Percentiles rank a stretch among this genome's conserved stretches.
Evolutionary conservation across 1,284 basidiomycete genomes (phyloP).

Genomic region (Takashimella koratensis): DNA sequence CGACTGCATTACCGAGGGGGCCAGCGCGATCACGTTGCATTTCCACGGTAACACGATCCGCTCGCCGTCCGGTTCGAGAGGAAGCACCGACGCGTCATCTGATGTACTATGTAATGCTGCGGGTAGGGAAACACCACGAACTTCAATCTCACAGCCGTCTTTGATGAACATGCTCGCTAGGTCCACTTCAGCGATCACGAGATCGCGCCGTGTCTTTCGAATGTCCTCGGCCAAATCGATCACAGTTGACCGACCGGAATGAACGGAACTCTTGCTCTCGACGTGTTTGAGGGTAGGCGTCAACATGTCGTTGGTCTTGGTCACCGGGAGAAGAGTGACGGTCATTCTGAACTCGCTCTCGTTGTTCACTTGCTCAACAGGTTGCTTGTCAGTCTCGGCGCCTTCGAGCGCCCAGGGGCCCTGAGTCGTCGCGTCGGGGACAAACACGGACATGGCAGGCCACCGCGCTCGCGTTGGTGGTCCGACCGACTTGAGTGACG

Average conservation of each 20-base stretch:
- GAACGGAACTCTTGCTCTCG: slow-evolving; percentile 28
- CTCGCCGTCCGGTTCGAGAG: slow-evolving; percentile 24
- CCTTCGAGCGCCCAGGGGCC: slow-evolving; percentile 39
- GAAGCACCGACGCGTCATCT: slow-evolving; percentile 13
- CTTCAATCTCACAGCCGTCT: slow-evolving; percentile 35
- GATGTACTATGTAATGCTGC: slow-evolving; percentile 18
- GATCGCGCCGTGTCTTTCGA: slow-evolving; percentile 28
- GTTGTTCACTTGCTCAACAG: slow-evolving; percentile 35
- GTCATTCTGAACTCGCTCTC: slow-evolving; percentile 29
- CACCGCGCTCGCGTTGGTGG: slow-evolving; percentile 64
- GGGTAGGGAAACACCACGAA: slow-evolving; percentile 36
- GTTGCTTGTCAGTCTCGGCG: slow-evolving; percentile 26
- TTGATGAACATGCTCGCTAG: slow-evolving; percentile 30
- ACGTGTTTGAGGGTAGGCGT: slow-evolving; percentile 29
- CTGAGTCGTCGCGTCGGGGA: slow-evolving; percentile 26
- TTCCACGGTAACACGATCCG: slow-evolving; percentile 42
- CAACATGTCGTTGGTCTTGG: slow-evolving; percentile 11
- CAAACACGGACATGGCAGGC: slow-evolving; percentile 52
- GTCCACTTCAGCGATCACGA: slow-evolving; percentile 38
- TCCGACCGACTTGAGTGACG: slow-evolving; percentile 58
- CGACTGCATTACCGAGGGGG: slow-evolving; percentile 73
- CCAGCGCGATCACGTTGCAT: slow-evolving; percentile 56
- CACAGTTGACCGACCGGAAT: slow-evolving; percentile 33
- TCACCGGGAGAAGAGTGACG: slow-evolving; percentile 34
- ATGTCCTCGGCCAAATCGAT: slow-evolving; percentile 42